These are phyloP conservation scores for Fusarium chaquense DNA, from an alignment of 2,329 filamentous ascomycete species.

Conservation along the genomic window DNA sequence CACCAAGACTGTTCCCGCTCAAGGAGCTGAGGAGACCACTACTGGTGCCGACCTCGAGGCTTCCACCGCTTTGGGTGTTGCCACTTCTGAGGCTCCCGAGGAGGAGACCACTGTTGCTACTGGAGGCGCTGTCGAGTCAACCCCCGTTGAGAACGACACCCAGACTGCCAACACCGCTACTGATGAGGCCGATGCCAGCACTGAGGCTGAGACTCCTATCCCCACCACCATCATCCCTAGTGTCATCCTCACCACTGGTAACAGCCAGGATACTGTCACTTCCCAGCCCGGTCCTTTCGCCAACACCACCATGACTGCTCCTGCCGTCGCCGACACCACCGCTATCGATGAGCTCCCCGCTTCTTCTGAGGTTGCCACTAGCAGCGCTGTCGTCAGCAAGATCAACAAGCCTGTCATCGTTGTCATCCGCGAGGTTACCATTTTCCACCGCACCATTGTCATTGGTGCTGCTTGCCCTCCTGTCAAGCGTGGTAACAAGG, in stretches of 20 bases:
- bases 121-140: slow-evolving; percentile 15
- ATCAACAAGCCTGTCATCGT: slow-evolving; percentile 38
- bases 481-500: slow-evolving; percentile 37
- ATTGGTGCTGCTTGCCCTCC: slow-evolving; percentile 47
- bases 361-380: slow-evolving; percentile 28
- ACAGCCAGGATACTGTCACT: slow-evolving; percentile 24
- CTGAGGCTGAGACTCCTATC: slow-evolving; percentile 16
- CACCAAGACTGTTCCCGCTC: slow-evolving; percentile 18
- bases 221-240: slow-evolving; percentile 37
- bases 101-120: slow-evolving; percentile 17
- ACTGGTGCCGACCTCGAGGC: slow-evolving; percentile 22
- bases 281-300: slow-evolving; percentile 33
- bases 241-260: slow-evolving; percentile 40
- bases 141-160: slow-evolving; percentile 23
- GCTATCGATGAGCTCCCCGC: slow-evolving; percentile 20
- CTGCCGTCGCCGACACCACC: slow-evolving; percentile 19
- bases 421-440: slow-evolving; percentile 41
- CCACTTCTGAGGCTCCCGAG: slow-evolving; percentile 29
- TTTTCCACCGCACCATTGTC: slow-evolving; percentile 42
- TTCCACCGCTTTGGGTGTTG: slow-evolving; percentile 24
- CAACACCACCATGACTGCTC: slow-evolving; percentile 37
- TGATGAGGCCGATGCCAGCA: slow-evolving; percentile 25
- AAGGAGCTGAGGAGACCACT: slow-evolving; percentile 25
- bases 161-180: slow-evolving; percentile 31
- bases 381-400: slow-evolving; percentile 35